These are phyloP conservation scores for Aegilops longissima DNA, from an alignment of 176 grass and related monocot genomes.

Conservation along the genomic window DNA sequence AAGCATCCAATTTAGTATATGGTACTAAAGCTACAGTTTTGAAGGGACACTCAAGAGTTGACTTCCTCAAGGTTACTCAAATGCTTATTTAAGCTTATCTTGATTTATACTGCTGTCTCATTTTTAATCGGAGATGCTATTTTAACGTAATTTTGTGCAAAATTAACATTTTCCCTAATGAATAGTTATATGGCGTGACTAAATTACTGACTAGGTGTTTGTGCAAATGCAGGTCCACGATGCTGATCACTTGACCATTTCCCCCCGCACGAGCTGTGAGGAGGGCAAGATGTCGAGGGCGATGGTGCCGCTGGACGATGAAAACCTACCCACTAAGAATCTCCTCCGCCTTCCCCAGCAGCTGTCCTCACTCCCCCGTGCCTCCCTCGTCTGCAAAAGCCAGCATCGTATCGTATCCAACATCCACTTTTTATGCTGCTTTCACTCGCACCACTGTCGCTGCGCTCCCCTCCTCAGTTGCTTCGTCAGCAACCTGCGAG, in stretches of 20 bases:
- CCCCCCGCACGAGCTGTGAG: background rate
- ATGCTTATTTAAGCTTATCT: background rate
- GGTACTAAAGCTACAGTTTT: background rate
- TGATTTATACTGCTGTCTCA: background rate
- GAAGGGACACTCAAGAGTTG: background rate
- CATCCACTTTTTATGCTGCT: background rate
- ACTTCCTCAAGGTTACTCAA: background rate
- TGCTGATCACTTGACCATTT: background rate
- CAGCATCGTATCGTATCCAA: background rate
- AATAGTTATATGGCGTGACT: background rate
- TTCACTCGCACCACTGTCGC: background rate
- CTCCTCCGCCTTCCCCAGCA: too few species aligned
- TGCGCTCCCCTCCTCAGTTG: background rate
- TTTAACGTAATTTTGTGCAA: background rate
- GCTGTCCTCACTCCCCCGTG: background rate
- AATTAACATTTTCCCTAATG: background rate
- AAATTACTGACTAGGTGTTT: background rate
- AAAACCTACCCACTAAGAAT: background rate
- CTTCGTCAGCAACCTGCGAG: background rate
- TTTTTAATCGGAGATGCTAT: background rate
- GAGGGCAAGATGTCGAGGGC: background rate
- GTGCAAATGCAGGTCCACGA: background rate
- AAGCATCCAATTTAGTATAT: background rate
- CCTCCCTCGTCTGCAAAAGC: background rate
- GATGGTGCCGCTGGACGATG: background rate